Evolutionary conservation across 2,329 filamentous ascomycete species (phyloP), one percentile per base, ranked within the genome.

Genomic region (Metarhizium album): DNA sequence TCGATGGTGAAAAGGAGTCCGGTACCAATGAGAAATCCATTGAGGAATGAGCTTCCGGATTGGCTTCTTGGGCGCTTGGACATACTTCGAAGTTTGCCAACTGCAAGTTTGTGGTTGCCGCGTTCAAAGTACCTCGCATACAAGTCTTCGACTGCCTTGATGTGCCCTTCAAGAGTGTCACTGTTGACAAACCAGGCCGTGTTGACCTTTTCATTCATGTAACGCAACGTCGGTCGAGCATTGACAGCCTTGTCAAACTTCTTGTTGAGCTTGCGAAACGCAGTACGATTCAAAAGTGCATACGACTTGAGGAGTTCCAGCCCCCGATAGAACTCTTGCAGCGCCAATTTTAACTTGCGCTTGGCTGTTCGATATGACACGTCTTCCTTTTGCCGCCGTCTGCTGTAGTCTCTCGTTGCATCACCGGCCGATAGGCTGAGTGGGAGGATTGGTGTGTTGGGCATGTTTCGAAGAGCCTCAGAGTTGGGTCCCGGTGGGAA

Each of bases 241-340:
- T 90, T 81, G 51, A 90, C 82, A 2, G 86, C 82, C 70, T 97
- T 98, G 74, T 97, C 90, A 64, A 94, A 97, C 68, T 98, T 98
- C 67, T 98, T 98, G 70, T 95, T 96, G 63, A 98, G 89, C 67
- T 98, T 98, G 31, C 90, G 84, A 62, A 97, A 97, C 0, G 90
- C 93, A 0, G 89, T 95, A 46, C 89, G 80, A 65, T 98, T 98
- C 14, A 96, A 74, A 22, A 95, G 71, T 1, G 90, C 85, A 60
- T 95, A 98, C 0, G 88, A 87, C 69, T 96, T 97, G 53, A 98
- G 76, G 45, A 97, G 73, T 64, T 98, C 93, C 14, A 98, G 75
- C 1, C 87, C 86, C 20, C 91, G 84, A 64, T 98, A 97, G 64
- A 90, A 95, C 65, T 97, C 93, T 60, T 95, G 87, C 47, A 97